A percentile compares a stretch with the other conserved stretches of the same genome.
Evolutionary conservation across 257 asterid genomes (phyloP).

Genomic region (Solanum sejunctum): DNA sequence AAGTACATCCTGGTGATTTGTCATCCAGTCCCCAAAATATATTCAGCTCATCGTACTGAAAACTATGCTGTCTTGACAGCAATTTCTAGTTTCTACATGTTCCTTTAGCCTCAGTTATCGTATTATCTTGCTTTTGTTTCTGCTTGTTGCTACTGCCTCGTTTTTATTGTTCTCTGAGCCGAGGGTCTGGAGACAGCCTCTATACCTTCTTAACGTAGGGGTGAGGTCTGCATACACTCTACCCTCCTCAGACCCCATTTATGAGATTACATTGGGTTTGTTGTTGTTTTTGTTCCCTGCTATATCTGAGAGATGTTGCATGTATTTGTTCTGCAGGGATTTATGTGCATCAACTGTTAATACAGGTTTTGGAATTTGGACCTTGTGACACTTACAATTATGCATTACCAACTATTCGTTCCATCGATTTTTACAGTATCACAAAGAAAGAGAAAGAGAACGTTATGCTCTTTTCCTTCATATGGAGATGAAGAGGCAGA

Average conservation of each 20-base stretch:
- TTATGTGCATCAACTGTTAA: not conserved
- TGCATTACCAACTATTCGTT: not conserved
- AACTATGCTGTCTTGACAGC: not conserved
- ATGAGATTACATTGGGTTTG: not conserved
- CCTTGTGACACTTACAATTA: not conserved
- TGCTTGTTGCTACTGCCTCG: not conserved
- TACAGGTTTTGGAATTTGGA: not conserved
- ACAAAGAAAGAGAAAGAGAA: not conserved
- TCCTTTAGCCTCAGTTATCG: not conserved
- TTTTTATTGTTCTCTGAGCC: not conserved
- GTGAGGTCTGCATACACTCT: not conserved
- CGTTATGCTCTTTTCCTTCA: not conserved
- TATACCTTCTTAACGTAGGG: not conserved
- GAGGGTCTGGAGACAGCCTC: not conserved
- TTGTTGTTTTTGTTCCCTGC: not conserved
- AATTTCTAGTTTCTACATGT: not conserved
- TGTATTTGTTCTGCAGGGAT: conserved; percentile 11
- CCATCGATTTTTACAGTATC: not conserved
- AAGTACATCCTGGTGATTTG: not conserved
- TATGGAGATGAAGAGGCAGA: conserved; percentile 26
- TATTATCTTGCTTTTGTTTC: not conserved
- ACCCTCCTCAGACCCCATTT: not conserved
- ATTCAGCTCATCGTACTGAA: not conserved
- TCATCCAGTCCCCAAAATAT: not conserved
- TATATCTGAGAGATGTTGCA: conserved; percentile 7